Evolutionary conservation across 2,329 filamentous ascomycete species (phyloP), one percentile per base, ranked within the genome.

Genomic region (Colletotrichum somersetense): DNA sequence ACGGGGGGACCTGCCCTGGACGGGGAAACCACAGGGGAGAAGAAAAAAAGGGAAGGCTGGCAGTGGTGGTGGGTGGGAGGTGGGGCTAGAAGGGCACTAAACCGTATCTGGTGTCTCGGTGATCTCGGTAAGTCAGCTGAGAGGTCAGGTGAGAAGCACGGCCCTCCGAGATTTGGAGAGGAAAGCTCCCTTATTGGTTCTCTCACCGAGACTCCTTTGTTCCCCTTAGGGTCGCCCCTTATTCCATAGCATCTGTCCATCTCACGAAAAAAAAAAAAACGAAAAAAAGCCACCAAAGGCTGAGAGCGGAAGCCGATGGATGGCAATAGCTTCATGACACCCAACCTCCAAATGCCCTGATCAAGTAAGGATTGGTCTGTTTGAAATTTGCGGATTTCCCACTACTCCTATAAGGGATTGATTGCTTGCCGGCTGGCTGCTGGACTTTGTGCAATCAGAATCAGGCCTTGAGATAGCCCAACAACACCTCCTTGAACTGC

Each of bases 401-500:
- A 14, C 35, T 44, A 44, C 50, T 30, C 8, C 23, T 55, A 5
- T 6, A 10, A 20, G 48, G 23, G 4, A 35, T n/a, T 56, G 10
- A 3, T 40, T 11, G 38, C 38, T 40, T 10, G 11, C 38, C 10
- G 35, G 33, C 33, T 35, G 33, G 33, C 33, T 42, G 74, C 64
- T 30, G n/a, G 26, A 30, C 4, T 12, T 5, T 5, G 18, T n/a
- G 18, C 26, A 35, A 57, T 71, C 48, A 44, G 42, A 44, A 44
- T 46, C 8, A 74, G 20, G 55, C 42, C 69, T 73, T 62, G 53
- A 78, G 62, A 70, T 80, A 80, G 5, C 67, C 72, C 30, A 78
- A 57, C 1, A 82, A 73, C 20, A 74, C 64, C 38, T 71, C 67
- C 20, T 70, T 66, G 67, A 83, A 85, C 23, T 78, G 74, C 3